A percentile compares a stretch with the other conserved stretches of the same genome.
phyloP scores from a whole-genome alignment of 2,329 filamentous ascomycete species.

The Talaromyces piceae region DNA sequence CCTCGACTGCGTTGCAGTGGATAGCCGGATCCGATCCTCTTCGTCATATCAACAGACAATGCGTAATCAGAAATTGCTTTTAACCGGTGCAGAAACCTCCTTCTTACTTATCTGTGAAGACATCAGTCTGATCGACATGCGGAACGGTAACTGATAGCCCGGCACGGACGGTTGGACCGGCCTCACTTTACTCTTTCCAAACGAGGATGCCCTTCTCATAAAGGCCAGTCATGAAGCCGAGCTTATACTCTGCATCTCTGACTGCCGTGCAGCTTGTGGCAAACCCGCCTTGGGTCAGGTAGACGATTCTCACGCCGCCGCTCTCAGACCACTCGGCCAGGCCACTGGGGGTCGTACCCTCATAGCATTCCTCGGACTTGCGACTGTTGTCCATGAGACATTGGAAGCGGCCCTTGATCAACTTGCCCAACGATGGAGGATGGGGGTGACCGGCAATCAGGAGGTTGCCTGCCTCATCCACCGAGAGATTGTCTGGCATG shows the following conservation, averaged over 20 bases:
- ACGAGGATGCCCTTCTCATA: constrained; percentile 14
- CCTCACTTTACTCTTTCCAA: constrained; percentile 8
- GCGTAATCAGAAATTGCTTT: too few species aligned
- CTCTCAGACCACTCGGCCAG: neutral
- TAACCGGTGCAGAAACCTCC: too few species aligned
- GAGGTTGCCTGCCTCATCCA: constrained; percentile 9
- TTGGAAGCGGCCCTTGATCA: neutral
- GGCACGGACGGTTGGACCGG: neutral
- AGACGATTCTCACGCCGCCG: neutral
- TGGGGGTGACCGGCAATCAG: constrained; percentile 14
- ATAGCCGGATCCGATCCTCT: too few species aligned
- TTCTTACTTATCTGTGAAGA: too few species aligned
- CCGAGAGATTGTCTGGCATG: constrained; percentile 14
- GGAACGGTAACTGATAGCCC: neutral
- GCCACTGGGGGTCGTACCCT: constrained; percentile 1
- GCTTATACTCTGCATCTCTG: constrained; percentile 10
- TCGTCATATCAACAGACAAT: too few species aligned
- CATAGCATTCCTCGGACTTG: neutral
- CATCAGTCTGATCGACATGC: neutral
- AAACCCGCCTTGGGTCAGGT: constrained; percentile 2
- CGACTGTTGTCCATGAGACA: constrained; percentile 5
- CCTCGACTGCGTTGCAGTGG: too few species aligned
- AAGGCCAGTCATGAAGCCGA: constrained; percentile 13
- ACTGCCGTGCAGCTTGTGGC: constrained; percentile 11
- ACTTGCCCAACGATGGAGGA: constrained; percentile 8